These are phyloP conservation scores for Alternaria sp. DNA, from an alignment of 2,329 filamentous ascomycete genomes.

Conservation along the genomic window DNA sequence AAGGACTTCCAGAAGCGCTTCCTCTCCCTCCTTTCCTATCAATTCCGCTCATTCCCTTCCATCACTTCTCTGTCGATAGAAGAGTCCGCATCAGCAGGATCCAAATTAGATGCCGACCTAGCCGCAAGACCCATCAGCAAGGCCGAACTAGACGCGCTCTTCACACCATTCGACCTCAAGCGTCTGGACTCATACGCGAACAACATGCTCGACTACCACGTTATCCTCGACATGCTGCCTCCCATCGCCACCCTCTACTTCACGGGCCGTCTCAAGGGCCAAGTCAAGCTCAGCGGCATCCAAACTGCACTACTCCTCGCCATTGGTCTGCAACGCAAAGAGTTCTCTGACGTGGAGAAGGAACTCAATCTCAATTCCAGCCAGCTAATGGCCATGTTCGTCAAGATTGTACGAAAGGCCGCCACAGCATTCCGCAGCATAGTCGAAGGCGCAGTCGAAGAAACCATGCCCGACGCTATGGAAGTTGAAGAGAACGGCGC, in stretches of 20 bases:
- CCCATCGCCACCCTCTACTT: conserved; percentile 85
- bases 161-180: conserved; percentile 94
- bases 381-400: conserved; percentile 94
- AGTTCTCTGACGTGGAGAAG: conserved; percentile 77
- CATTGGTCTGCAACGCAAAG: conserved; percentile 85
- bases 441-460: conserved; percentile 70
- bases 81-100: conserved; percentile 78
- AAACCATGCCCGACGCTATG: conserved; percentile 55
- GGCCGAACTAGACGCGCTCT: conserved; percentile 73
- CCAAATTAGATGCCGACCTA: conserved; percentile 65
- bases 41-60: conserved; percentile 83
- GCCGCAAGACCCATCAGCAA: conserved; percentile 69
- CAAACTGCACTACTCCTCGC: conserved; percentile 89
- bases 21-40: conserved; percentile 85
- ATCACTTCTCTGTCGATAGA: conserved; percentile 84
- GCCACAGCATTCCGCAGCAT: conserved; percentile 77
- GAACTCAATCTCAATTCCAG: conserved; percentile 76
- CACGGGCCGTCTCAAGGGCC: conserved; percentile 70
- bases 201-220: conserved; percentile 97
- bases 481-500: conserved; percentile 58
- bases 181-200: conserved; percentile 93
- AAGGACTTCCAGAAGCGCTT: conserved; percentile 96
- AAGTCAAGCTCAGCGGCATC: conserved; percentile 76
- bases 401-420: conserved; percentile 92
- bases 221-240: conserved; percentile 91